Evolutionary conservation across 495 filamentous ascomycete genomes (phyloP).

Genomic region (Pseudotulostoma volvatum): DNA sequence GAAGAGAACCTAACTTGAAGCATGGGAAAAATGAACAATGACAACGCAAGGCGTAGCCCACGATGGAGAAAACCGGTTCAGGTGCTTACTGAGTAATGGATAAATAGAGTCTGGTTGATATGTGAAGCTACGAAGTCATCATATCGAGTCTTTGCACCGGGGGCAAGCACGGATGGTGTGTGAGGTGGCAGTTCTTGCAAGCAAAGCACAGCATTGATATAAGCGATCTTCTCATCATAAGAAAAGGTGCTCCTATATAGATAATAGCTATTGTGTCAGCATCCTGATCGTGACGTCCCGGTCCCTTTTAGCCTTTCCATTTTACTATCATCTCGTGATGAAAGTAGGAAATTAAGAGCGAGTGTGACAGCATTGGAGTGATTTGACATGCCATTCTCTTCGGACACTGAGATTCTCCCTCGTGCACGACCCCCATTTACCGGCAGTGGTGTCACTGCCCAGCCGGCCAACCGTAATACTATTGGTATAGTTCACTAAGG

Average conservation of each 20-base stretch:
- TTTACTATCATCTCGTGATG: neutral
- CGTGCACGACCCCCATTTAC: too few species aligned
- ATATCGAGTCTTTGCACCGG: constrained; percentile 39
- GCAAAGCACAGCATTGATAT: constrained; percentile 49
- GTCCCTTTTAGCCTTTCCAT: neutral
- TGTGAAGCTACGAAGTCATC: constrained; percentile 60
- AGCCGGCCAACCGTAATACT: too few species aligned
- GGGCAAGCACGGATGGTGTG: constrained; percentile 22
- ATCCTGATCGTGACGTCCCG: neutral
- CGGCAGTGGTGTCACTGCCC: too few species aligned
- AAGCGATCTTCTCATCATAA: constrained; percentile 32
- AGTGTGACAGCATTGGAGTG: neutral
- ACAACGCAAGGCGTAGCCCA: too few species aligned
- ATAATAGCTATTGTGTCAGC: neutral
- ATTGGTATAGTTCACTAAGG: too few species aligned
- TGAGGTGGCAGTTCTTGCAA: constrained; percentile 35
- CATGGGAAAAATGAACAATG: too few species aligned
- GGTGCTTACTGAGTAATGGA: constrained; percentile 39
- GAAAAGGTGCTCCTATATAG: constrained; percentile 11
- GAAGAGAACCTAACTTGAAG: too few species aligned
- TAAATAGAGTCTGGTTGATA: constrained; percentile 42
- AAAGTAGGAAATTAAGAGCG: neutral
- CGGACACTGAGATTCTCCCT: constrained; percentile 30
- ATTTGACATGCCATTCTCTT: constrained; percentile 29
- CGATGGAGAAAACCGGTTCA: neutral